These are phyloP conservation scores for Nicotiana obtusifolia DNA, from an alignment of 257 asterid genomes.

Conservation along the genomic window DNA sequence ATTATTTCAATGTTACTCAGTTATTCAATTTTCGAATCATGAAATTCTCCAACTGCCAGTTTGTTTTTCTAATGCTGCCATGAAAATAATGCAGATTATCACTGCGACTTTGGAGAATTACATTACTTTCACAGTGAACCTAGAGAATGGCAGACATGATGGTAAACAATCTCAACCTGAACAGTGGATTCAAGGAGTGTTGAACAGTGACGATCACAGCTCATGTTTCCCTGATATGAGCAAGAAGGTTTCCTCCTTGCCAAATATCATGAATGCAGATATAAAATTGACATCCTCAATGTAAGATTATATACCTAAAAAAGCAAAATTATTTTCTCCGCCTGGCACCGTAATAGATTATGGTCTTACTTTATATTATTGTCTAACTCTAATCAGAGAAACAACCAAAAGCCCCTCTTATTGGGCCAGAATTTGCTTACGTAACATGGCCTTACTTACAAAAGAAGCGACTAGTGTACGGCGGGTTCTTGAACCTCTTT, in stretches of 20 bases:
- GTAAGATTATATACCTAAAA: conserved; percentile 20
- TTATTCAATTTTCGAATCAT: neutral
- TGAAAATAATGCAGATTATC: conserved; percentile 29
- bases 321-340: neutral
- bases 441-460: conserved; percentile 37
- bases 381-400: conserved; percentile 25
- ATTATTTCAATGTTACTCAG: conserved; percentile 7
- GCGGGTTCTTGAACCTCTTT: conserved; percentile 48
- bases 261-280: conserved; percentile 16
- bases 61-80: neutral
- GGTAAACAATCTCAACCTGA: conserved; percentile 11
- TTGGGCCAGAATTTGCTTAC: conserved; percentile 44
- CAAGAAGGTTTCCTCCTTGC: conserved; percentile 27
- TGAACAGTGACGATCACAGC: conserved; percentile 22
- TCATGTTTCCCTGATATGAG: conserved; percentile 32
- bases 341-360: neutral
- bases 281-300: conserved; percentile 24
- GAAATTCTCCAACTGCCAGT: neutral
- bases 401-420: conserved; percentile 35
- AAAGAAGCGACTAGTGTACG: conserved; percentile 47
- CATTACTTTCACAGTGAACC: conserved; percentile 22
- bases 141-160: conserved; percentile 19
- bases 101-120: conserved; percentile 45
- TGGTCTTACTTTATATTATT: conserved; percentile 12
- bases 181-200: conserved; percentile 30